Evolutionary conservation across 768 basidiomycete genomes (phyloP).

Genomic region (Termitomyces sp.): DNA sequence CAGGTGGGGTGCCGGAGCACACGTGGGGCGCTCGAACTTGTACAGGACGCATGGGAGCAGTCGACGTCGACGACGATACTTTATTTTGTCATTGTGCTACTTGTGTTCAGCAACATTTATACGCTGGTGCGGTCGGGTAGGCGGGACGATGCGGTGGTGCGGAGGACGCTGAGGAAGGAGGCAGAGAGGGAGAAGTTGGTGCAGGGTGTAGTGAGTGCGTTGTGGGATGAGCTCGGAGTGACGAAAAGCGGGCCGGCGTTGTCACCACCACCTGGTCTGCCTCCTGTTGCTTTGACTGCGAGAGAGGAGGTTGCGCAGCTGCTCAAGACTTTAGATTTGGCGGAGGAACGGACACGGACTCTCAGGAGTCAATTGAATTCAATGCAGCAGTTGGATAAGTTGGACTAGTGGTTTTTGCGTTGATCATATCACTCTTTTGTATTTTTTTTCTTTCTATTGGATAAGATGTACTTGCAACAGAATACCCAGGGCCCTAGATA

Average conservation of each 20-base stretch:
- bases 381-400: constrained; percentile 5
- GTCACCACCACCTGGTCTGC: constrained; percentile 4
- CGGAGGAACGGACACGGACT: constrained; percentile 51
- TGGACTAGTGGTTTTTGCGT: constrained; percentile 4
- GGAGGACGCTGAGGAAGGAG: constrained; percentile 44
- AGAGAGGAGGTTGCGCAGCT: constrained; percentile 45
- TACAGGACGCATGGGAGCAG: constrained; percentile 76
- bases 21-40: constrained; percentile 67
- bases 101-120: constrained; percentile 81
- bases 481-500: not conserved
- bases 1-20: constrained; percentile 69
- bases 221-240: constrained; percentile 64
- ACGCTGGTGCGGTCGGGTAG: constrained; percentile 38
- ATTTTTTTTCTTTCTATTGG: not conserved
- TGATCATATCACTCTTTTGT: not conserved
- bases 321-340: constrained; percentile 41
- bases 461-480: not conserved
- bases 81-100: constrained; percentile 62
- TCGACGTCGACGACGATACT: constrained; percentile 67
- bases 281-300: constrained; percentile 18
- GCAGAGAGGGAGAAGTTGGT: constrained; percentile 75
- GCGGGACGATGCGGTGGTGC: constrained; percentile 34
- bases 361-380: constrained; percentile 36
- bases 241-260: constrained; percentile 26
- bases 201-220: constrained; percentile 61